A percentile compares a stretch with the other conserved stretches of the same genome.
Evolutionary conservation across 352 stramenopile genomes (phyloP).

Genomic region (Phytophthora constricta): DNA sequence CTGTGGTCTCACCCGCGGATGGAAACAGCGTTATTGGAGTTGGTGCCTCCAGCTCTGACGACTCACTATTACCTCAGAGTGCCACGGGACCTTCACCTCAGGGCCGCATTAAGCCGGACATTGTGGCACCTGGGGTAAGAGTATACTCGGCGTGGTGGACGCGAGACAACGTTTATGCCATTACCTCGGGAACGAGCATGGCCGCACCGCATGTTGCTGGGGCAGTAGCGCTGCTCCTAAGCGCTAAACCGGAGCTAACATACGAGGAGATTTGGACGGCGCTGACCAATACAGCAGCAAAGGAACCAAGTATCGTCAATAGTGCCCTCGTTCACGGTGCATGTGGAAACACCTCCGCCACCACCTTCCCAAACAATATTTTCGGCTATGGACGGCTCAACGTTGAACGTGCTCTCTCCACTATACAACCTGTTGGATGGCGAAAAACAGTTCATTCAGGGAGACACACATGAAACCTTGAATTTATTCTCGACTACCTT

Average conservation of each 20-base stretch:
- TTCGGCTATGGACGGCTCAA: constrained; percentile 38
- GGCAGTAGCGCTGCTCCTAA: constrained; percentile 52
- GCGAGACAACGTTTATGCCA: constrained; percentile 41
- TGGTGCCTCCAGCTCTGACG: constrained; percentile 33
- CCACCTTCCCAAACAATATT: constrained; percentile 39
- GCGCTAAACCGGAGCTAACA: constrained; percentile 33
- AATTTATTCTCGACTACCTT: constrained; percentile 1
- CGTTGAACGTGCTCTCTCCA: constrained; percentile 15
- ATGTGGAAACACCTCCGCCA: constrained; percentile 33
- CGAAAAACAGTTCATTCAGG: neutral
- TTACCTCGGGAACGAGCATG: constrained; percentile 59
- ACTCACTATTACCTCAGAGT: constrained; percentile 39
- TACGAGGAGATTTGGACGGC: constrained; percentile 37
- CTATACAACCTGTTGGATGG: neutral
- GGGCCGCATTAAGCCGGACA: constrained; percentile 46
- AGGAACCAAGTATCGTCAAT: constrained; percentile 8
- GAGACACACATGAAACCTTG: neutral
- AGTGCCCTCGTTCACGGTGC: constrained; percentile 2
- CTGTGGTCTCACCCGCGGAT: constrained; percentile 40
- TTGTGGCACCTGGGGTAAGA: constrained; percentile 44
- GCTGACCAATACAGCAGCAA: constrained; percentile 12
- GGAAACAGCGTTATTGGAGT: constrained; percentile 47
- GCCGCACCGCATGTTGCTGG: constrained; percentile 50
- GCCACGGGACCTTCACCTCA: constrained; percentile 38
- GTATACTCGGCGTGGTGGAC: constrained; percentile 48